A percentile compares a stretch with the other conserved stretches of the same genome.
Conservation (phyloP, 2,329 filamentous ascomycete species). For the Colletotrichum kahawae region DNA sequence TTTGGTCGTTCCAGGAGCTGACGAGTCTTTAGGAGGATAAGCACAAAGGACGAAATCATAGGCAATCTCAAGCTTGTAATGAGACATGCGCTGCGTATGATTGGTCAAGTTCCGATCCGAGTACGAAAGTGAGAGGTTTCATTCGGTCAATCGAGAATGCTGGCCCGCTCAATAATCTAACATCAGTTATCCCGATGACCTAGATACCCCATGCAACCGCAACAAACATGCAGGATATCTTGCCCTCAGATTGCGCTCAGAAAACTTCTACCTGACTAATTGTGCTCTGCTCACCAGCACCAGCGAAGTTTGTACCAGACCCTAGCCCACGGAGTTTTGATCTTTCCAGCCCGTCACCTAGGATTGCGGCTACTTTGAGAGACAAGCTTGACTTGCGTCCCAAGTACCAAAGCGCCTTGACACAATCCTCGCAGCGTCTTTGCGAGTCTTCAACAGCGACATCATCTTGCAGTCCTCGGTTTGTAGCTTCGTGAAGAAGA, state of each 20-base stretch:
- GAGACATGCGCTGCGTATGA: not conserved
- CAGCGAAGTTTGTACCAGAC: not conserved
- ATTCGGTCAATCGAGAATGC: not conserved
- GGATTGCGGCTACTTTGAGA: slow-evolving; percentile 43
- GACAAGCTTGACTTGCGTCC: slow-evolving; percentile 46
- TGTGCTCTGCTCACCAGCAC: not conserved
- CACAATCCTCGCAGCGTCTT: slow-evolving; percentile 50
- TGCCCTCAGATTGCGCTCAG: not conserved
- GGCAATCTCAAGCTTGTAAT: not conserved
- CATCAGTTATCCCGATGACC: not conserved
- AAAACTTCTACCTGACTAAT: not conserved
- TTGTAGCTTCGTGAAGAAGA: slow-evolving; percentile 37
- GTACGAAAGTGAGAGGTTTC: not conserved
- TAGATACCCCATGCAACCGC: too few species aligned
- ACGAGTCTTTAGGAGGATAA: not conserved
- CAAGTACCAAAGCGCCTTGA: slow-evolving; percentile 58
- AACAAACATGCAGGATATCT: not conserved
- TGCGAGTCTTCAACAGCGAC: not conserved
- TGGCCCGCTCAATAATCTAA: accelerated
- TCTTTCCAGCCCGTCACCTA: slow-evolving; percentile 75
- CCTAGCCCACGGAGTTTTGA: slow-evolving; percentile 51
- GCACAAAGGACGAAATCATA: not conserved
- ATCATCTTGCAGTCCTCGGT: too few species aligned
- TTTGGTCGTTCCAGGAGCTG: not conserved
- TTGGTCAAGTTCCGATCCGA: not conserved